Conservation (phyloP, 352 stramenopile genomes). For the Globisporangium spinosum region DNA sequence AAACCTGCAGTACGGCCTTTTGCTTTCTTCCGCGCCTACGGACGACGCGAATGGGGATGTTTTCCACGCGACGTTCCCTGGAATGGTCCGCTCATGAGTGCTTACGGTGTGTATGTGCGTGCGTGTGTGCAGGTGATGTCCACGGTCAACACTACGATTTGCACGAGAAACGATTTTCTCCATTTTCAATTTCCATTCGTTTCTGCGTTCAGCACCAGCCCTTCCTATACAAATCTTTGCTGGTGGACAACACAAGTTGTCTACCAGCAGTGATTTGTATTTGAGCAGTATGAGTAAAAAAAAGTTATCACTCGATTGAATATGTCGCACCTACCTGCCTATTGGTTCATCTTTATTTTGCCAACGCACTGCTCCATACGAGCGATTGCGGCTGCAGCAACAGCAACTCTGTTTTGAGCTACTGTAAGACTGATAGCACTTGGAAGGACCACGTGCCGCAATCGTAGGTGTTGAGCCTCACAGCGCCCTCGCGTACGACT, state of each 20-base stretch:
- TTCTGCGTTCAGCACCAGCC: too few relatives aligned
- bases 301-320: too few relatives aligned
- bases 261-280: background rate
- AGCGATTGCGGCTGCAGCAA: background rate
- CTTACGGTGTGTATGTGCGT: background rate
- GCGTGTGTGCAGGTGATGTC: slow-evolving; percentile 68
- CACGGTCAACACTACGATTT: slow-evolving; percentile 99
- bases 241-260: too few relatives aligned
- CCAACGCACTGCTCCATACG: too few relatives aligned
- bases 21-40: too few relatives aligned
- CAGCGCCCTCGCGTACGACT: background rate
- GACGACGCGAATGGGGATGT: too few relatives aligned
- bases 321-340: too few relatives aligned
- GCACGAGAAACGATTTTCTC: background rate
- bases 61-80: too few relatives aligned
- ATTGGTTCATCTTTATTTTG: too few relatives aligned
- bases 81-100: too few relatives aligned
- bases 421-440: background rate
- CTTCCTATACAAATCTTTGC: too few relatives aligned
- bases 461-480: background rate
- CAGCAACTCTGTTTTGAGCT: background rate
- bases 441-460: background rate
- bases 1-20: slow-evolving; percentile 86
- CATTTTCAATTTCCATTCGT: too few relatives aligned
- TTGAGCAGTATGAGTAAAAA: background rate